phyloP scores from a whole-genome alignment of 768 basidiomycete genomes.

The Leccinum imitatum region DNA sequence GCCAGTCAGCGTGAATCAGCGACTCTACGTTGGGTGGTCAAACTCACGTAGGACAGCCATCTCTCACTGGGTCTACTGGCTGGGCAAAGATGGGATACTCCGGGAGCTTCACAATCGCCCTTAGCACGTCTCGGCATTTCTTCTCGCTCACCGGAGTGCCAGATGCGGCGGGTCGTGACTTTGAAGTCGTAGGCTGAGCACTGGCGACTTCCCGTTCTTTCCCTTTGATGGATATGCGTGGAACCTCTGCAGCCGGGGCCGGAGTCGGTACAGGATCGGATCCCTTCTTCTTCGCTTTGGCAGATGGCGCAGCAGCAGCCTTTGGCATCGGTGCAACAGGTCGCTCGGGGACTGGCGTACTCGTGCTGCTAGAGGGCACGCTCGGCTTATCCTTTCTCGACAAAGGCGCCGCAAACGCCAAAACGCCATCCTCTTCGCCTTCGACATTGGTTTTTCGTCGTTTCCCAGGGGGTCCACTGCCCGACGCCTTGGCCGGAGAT shows the following conservation, averaged over 20 bases:
- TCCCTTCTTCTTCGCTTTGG: slow-evolving; percentile 47
- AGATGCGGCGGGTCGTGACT: slow-evolving; percentile 39
- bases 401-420: slow-evolving; percentile 56
- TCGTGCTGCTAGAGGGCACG: slow-evolving; percentile 37
- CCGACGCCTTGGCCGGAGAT: slow-evolving; percentile 37
- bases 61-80: slow-evolving; percentile 80
- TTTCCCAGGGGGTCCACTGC: slow-evolving; percentile 45
- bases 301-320: slow-evolving; percentile 21
- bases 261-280: slow-evolving; percentile 25
- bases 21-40: neutral
- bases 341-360: slow-evolving; percentile 42
- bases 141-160: slow-evolving; percentile 69
- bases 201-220: slow-evolving; percentile 65
- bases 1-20: neutral
- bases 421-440: slow-evolving; percentile 59
- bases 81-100: slow-evolving; percentile 72
- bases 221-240: slow-evolving; percentile 57
- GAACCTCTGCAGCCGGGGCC: slow-evolving; percentile 21
- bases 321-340: slow-evolving; percentile 28
- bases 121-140: slow-evolving; percentile 77
- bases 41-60: slow-evolving; percentile 90
- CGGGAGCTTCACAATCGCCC: slow-evolving; percentile 54
- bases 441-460: slow-evolving; percentile 52
- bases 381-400: slow-evolving; percentile 50
- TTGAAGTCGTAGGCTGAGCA: slow-evolving; percentile 36